phyloP scores from a whole-genome alignment of 345 rosid species.

The Salix udensis region DNA sequence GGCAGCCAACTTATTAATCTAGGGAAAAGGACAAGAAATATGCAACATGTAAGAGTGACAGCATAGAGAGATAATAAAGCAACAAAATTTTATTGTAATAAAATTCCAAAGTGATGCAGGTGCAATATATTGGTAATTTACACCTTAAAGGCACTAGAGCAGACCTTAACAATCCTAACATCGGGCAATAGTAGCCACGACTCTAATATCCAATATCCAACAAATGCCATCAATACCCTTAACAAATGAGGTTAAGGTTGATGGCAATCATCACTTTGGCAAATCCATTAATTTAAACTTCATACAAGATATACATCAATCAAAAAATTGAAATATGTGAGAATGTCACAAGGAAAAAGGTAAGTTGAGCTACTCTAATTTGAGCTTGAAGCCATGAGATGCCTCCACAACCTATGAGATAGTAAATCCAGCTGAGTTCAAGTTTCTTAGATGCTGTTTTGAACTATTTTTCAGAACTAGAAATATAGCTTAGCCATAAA shows the following conservation, averaged over 20 bases:
- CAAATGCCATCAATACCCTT: not conserved
- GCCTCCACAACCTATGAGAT: not conserved
- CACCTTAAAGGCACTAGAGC: too few species aligned
- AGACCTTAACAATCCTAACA: too few species aligned
- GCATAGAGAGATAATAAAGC: not conserved
- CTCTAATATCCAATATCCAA: too few species aligned
- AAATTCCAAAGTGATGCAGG: not conserved
- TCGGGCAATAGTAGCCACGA: too few species aligned
- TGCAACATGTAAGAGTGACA: slow-evolving; percentile 9
- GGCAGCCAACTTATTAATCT: slow-evolving; percentile 35
- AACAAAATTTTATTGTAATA: not conserved
- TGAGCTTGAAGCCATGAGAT: not conserved
- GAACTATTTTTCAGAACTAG: not conserved
- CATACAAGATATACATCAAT: not conserved
- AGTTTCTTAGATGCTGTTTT: not conserved
- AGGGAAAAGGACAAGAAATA: slow-evolving; percentile 6
- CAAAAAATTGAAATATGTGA: not conserved
- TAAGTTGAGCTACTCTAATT: not conserved
- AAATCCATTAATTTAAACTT: too few species aligned
- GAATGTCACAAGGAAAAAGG: not conserved
- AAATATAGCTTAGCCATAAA: not conserved
- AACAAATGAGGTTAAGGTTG: not conserved
- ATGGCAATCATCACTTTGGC: too few species aligned
- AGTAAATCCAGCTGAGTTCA: not conserved
- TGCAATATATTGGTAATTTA: not conserved